Evolutionary conservation across 176 grass and related monocot species (phyloP).

Genomic region (Oryza meyeriana): DNA sequence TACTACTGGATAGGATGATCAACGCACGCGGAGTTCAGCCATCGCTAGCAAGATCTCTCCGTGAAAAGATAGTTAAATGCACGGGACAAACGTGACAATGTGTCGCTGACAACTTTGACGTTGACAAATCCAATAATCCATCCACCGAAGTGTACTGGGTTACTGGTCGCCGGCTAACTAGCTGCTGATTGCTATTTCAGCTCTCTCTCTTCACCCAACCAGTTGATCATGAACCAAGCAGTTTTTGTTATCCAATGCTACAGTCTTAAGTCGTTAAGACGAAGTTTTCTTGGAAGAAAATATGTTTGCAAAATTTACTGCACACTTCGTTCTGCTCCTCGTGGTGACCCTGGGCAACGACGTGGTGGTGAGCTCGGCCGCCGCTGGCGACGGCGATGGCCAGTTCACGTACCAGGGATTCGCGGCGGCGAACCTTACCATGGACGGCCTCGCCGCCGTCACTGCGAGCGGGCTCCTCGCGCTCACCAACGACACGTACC

Average conservation of each 20-base stretch:
- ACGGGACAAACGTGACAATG: not conserved
- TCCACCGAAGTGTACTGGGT: not conserved
- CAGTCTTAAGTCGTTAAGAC: not conserved
- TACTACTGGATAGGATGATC: not conserved
- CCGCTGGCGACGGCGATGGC: not conserved
- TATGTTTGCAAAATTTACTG: not conserved
- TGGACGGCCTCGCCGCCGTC: conserved; percentile 21
- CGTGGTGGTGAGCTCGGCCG: not conserved
- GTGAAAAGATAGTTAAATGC: not conserved
- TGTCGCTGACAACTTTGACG: not conserved
- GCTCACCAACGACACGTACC: conserved; percentile 7
- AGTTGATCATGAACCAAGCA: not conserved
- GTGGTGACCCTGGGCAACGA: not conserved
- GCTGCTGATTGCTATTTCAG: not conserved
- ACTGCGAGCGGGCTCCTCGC: conserved; percentile 12
- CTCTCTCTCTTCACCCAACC: not conserved
- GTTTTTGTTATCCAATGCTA: not conserved
- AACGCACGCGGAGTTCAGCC: not conserved
- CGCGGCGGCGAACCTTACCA: not conserved
- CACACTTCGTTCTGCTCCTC: not conserved
- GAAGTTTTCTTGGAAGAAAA: not conserved
- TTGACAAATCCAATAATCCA: not conserved
- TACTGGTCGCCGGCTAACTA: not conserved
- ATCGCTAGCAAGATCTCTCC: not conserved
- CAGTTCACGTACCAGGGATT: conserved; percentile 4